Evolutionary conservation across 179 eudicot genomes (phyloP), one percentile per base, ranked within the genome.

Genomic region (Camellia oleifera): DNA sequence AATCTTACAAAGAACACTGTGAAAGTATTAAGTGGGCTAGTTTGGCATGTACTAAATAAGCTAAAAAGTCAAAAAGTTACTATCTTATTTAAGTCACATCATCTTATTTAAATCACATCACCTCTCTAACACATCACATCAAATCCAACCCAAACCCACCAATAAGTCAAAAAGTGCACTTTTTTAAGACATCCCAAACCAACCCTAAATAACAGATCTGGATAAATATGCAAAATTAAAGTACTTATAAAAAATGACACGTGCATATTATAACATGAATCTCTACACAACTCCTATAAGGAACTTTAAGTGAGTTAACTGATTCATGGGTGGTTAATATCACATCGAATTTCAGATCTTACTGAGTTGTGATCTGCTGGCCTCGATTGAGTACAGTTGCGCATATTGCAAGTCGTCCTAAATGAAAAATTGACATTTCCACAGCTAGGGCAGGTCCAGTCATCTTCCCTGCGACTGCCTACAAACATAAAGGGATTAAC

Each of bases 381-480:
- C 81, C 99, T 89, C 23, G 99, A 87, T 86, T 96, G 98, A 26
- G 97, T 92, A 83, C 99, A 96, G 82, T 90, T 96, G 3, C 97
- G 97, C 98, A 96, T 94, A 83, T 96, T 96, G 90, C 99, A 96
- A 14, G 97, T 96, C 50, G 99, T 96, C 84, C 98, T 89, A 66
- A 96, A 96, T 57, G 99, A 96, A 76, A 94, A 96, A 81, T 96
- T 96, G 82, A 94, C 99, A 88, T 96, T 96, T 80, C 99, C 98
- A 86, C 99, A 96, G 73, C 92, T 89, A 58, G 99, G 98, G 79
- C 99, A 96, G 56, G 97, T 94, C 99, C 99, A 94, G 77, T 96
- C 99, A 89, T 96, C 99, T 86, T 96, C 98, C 84, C 98, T 91
- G 54, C 98, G 98, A 61, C 93, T 93, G 71, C 99, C 99, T 96